Conservation (phyloP, 148 eudicot genomes). For the Diospyros lotus region DNA sequence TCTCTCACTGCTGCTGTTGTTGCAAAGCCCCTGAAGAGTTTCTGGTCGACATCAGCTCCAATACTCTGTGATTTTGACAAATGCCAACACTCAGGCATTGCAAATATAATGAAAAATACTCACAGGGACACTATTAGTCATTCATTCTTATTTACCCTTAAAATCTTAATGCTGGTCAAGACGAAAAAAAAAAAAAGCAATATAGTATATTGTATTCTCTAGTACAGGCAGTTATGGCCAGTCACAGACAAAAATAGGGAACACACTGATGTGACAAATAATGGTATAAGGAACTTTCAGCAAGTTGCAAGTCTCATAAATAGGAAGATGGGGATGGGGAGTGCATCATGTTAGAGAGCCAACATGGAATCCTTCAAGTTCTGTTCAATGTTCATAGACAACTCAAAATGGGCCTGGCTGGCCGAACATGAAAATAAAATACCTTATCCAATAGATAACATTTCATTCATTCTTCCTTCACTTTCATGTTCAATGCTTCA, state of each 20-base stretch:
- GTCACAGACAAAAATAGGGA: slow-evolving; percentile 9
- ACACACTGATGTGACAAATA: slow-evolving; percentile 24
- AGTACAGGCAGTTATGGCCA: slow-evolving; percentile 10
- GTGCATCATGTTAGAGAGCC: slow-evolving; percentile 19
- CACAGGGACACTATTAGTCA: background rate
- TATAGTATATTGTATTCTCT: slow-evolving; percentile 9
- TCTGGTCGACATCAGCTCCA: slow-evolving; percentile 93
- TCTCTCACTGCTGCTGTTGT: slow-evolving; percentile 83
- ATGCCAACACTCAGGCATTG: slow-evolving; percentile 16
- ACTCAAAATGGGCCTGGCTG: slow-evolving; percentile 31
- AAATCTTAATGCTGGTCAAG: background rate
- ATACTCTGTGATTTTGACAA: slow-evolving; percentile 37
- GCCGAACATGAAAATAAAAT: slow-evolving; percentile 11
- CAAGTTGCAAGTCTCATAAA: slow-evolving; percentile 5
- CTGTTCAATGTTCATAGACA: slow-evolving; percentile 27
- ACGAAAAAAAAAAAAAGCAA: background rate
- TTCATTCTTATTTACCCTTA: background rate
- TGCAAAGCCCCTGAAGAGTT: slow-evolving; percentile 77
- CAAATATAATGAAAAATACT: slow-evolving; percentile 4
- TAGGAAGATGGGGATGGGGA: slow-evolving; percentile 13
- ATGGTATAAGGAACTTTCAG: slow-evolving; percentile 16
- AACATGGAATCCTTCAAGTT: slow-evolving; percentile 17
- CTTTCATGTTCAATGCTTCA: no score
- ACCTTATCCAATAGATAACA: background rate
- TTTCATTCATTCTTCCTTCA: background rate